Evolutionary conservation across 345 rosid species (phyloP), one percentile per base, ranked within the genome.

Genomic region (Noccaea caerulescens): DNA sequence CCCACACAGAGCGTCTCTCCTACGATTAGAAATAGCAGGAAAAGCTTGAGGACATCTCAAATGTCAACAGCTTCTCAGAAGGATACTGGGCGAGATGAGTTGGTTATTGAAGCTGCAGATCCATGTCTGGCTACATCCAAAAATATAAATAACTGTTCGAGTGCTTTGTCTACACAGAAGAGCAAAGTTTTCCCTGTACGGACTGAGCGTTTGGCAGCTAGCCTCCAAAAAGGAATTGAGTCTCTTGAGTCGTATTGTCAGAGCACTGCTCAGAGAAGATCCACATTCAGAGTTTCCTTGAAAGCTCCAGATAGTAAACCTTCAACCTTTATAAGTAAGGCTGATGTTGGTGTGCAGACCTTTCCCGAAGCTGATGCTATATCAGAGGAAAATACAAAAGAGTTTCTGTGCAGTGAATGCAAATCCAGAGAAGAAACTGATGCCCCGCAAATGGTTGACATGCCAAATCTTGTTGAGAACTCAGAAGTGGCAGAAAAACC

Each of bases 171-270:
- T 74, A 63, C 77, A 70, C 80, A 70, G 61, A 72, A 66, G 45
- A 81, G 59, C 50, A 78, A 45, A 65, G 69, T 41, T 55, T 34
- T 65, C 45, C 68, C 47, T 64, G 77, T 73, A 43, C 61, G 83
- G 58, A 84, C 86, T 30, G 87, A 87, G 36, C 75, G 81, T 76
- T 76, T 91, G 80, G 93, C 91, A 9, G 90, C 91, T 68, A 91
- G 97, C 79, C 89, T 91, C 72, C 86, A 89, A 36, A 89, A 87
- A 18, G 98, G 96, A 58, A 82, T 92, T 71, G 88, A 89, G 76
- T 86, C 85, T 77, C 80, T 92, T 62, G 58, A 65, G 6, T 33
- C 58, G 7, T 65, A 65, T 20, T 68, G 82, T 68, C 86, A 75
- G 80, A 86, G 83, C 80, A 80, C 85, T 47, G 84, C 86, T 44